A percentile compares a stretch with the other conserved stretches of the same genome.
Evolutionary conservation across 495 filamentous ascomycete genomes (phyloP).

Genomic region (Daldinia grandis): DNA sequence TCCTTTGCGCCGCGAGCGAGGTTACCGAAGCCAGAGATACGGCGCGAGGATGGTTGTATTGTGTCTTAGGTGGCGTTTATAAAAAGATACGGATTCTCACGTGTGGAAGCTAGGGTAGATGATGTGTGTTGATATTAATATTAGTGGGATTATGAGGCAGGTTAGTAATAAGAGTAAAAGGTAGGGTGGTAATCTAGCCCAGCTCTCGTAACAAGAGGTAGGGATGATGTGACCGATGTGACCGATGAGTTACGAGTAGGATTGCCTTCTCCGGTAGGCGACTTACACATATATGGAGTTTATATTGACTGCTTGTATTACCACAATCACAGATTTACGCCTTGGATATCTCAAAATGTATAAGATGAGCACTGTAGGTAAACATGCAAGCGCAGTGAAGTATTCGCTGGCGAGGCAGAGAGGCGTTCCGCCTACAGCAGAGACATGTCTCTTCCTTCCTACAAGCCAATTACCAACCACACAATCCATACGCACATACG

Average conservation of each 20-base stretch:
- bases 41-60: neutral
- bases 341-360: neutral
- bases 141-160: neutral
- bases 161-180: neutral
- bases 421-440: slow-evolving; percentile 19
- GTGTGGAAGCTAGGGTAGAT: neutral
- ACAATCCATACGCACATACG: neutral
- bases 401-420: neutral
- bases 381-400: neutral
- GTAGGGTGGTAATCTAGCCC: neutral
- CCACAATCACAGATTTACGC: neutral
- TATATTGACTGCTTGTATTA: neutral
- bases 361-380: neutral
- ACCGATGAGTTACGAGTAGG: slow-evolving; percentile 15
- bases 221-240: slow-evolving; percentile 1
- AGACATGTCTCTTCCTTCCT: slow-evolving; percentile 25
- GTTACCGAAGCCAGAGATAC: slow-evolving; percentile 2
- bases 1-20: neutral
- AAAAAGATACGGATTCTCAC: slow-evolving; percentile 7
- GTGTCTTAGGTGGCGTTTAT: neutral
- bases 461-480: neutral
- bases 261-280: neutral
- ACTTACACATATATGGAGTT: neutral
- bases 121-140: neutral
- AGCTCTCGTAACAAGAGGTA: slow-evolving; percentile 3